Percentiles rank a stretch among this genome's conserved stretches.
Evolutionary conservation across 441 rosid species (phyloP).

Genomic region (Metrosideros polymorpha): DNA sequence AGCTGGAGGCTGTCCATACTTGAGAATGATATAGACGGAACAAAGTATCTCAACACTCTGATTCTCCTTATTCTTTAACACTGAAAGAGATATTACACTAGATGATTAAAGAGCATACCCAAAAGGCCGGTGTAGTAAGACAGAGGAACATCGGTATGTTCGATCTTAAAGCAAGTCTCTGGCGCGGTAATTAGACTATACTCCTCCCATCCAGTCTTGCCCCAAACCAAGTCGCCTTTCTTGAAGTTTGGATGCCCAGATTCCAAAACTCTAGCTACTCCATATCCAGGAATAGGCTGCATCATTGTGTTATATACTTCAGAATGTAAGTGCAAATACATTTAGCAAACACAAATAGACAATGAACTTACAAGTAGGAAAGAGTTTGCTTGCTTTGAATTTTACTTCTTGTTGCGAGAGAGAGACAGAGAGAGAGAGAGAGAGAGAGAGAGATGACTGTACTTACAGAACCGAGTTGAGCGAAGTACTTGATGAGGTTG

Average conservation of each 20-base stretch:
- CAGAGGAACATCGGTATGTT: slow-evolving; percentile 36
- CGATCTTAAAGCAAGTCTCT: slow-evolving; percentile 21
- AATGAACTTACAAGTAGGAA: neutral
- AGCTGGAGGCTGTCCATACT: neutral
- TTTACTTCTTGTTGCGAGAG: too few relatives aligned
- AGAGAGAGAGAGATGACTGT: neutral
- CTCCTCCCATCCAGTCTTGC: slow-evolving; percentile 45
- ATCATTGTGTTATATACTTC: neutral
- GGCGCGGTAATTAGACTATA: slow-evolving; percentile 23
- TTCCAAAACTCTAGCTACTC: slow-evolving; percentile 45
- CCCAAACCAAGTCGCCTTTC: slow-evolving; percentile 52
- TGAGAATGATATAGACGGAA: neutral
- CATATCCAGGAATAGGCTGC: slow-evolving; percentile 39
- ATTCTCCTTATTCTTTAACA: neutral
- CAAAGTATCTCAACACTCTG: neutral
- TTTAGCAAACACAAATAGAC: neutral
- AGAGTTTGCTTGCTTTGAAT: neutral
- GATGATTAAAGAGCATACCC: neutral
- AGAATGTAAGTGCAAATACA: neutral
- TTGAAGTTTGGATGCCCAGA: slow-evolving; percentile 33
- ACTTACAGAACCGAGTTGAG: neutral
- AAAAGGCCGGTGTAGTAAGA: slow-evolving; percentile 36
- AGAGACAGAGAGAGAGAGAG: too few relatives aligned
- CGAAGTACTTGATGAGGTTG: neutral
- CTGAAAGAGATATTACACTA: neutral